Evolutionary conservation across 345 rosid species (phyloP), one percentile per base, ranked within the genome.

Genomic region (Xanthoceras sorbifolium): DNA sequence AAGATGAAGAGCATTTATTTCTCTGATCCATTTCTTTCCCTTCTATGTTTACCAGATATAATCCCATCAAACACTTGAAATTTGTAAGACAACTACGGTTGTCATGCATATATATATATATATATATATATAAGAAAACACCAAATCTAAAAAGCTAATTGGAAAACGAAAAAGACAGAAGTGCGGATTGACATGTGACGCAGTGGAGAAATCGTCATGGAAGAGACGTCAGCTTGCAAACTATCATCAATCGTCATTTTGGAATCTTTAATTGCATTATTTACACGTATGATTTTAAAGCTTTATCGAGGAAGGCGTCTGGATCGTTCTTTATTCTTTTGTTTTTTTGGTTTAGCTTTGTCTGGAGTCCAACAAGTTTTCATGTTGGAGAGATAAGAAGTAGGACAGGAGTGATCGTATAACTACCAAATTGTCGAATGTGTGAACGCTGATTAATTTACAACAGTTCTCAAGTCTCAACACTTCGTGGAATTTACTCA

Each of bases 1-100:
- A 71, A 52, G 81, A 69, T 62, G 77, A 50, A 40, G 72, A 55
- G 48, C 57, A 26, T 28, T 50, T 57, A 65, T 38, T 71, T 22
- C 75, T 69, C 72, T 81, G 77, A 75, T 60, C 64, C 36, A 57
- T 50, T 23, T 14, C 36, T 64, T 23, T 36, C 6, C 52, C 61
- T 76, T 32, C 42, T 1, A 54, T 14, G 63, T 54, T 50, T 9
- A 20, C 15, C 7, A 18, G 26, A 62, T 38, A 46, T 31, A 59
- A 59, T n/a, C 67, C 69, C 60, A 62, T 72, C n/a, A 34, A 9
- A 32, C 9, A 54, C 25, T 28, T n/a, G 18, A 31, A 34, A 15
- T 46, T 50, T 25, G 2, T 5, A 36, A 36, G 26, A 25, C n/a
- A 59, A 17, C 48, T 9, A 17, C 6, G 61, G 25, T 50, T 50